A percentile compares a stretch with the other conserved stretches of the same genome.
Conservation (phyloP, 1,284 basidiomycete genomes). For the Tilletia caries region DNA sequence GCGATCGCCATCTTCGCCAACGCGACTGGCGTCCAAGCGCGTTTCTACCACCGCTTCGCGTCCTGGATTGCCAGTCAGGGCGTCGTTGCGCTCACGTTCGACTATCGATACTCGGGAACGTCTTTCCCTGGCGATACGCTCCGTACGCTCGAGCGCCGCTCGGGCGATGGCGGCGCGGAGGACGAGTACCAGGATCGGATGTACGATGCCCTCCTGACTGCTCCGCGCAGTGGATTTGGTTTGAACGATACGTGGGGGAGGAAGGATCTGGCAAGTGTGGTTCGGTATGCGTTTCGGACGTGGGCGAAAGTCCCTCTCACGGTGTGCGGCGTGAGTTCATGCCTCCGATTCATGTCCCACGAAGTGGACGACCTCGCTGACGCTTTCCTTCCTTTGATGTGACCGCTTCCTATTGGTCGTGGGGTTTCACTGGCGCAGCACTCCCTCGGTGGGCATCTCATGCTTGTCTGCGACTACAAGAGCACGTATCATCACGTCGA, state of each 20-base stretch:
- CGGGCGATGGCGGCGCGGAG: not conserved
- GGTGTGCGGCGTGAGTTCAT: slow-evolving; percentile 29
- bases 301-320: slow-evolving; percentile 29
- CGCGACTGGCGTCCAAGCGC: slow-evolving; percentile 37
- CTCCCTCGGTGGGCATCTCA: slow-evolving; percentile 35
- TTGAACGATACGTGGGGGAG: slow-evolving; percentile 40
- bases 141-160: slow-evolving; percentile 24
- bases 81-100: slow-evolving; percentile 37
- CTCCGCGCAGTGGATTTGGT: slow-evolving; percentile 23
- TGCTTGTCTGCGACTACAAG: slow-evolving; percentile 13
- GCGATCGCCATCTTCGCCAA: slow-evolving; percentile 35
- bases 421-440: not conserved
- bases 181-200: slow-evolving; percentile 30
- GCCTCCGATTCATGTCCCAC: not conserved
- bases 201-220: slow-evolving; percentile 28
- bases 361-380: not conserved
- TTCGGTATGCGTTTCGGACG: slow-evolving; percentile 25
- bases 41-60: slow-evolving; percentile 40
- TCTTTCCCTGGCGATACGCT: slow-evolving; percentile 35
- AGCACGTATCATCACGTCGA: slow-evolving; percentile 5
- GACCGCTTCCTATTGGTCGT: not conserved
- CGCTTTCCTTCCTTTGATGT: not conserved
- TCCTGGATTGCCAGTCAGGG: slow-evolving; percentile 31
- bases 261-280: slow-evolving; percentile 35
- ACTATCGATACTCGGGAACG: slow-evolving; percentile 37